Evolutionary conservation across 1,284 basidiomycete genomes (phyloP).

Genomic region (Microstroma glucosiphilum): DNA sequence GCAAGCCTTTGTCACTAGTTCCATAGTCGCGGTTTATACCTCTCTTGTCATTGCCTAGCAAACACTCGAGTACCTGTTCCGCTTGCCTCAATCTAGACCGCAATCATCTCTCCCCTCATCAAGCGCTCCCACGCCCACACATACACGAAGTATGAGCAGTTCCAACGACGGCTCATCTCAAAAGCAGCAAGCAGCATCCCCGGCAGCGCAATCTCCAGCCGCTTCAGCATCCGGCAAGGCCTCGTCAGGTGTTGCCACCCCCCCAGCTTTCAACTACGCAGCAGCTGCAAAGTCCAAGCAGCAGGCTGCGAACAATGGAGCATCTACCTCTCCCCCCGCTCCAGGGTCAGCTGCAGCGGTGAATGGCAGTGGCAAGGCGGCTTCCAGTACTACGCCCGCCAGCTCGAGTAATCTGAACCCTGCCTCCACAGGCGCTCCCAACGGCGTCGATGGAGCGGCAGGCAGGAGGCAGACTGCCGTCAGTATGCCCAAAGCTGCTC

Average conservation of each 20-base stretch:
- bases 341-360: background rate
- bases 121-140: constrained; percentile 23
- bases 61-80: too few relatives aligned
- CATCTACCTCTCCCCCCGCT: constrained; percentile 27
- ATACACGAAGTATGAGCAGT: constrained; percentile 42
- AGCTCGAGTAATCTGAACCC: background rate
- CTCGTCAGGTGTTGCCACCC: constrained; percentile 3
- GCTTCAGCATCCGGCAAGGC: constrained; percentile 29
- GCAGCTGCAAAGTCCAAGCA: constrained; percentile 21
- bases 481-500: constrained; percentile 16
- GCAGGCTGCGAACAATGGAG: constrained; percentile 43
- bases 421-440: background rate
- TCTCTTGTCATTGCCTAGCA: too few relatives aligned
- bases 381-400: background rate
- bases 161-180: constrained; percentile 25
- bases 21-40: too few relatives aligned
- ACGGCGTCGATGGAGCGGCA: background rate
- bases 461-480: constrained; percentile 2
- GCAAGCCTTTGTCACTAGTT: too few relatives aligned
- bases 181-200: constrained; percentile 56
- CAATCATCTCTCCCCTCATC: too few relatives aligned
- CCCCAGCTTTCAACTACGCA: constrained; percentile 16
- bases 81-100: too few relatives aligned
- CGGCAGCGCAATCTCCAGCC: constrained; percentile 53
- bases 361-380: background rate